Evolutionary conservation across 495 filamentous ascomycete genomes (phyloP), one percentile per base, ranked within the genome.

Genomic region (Talaromyces liani): DNA sequence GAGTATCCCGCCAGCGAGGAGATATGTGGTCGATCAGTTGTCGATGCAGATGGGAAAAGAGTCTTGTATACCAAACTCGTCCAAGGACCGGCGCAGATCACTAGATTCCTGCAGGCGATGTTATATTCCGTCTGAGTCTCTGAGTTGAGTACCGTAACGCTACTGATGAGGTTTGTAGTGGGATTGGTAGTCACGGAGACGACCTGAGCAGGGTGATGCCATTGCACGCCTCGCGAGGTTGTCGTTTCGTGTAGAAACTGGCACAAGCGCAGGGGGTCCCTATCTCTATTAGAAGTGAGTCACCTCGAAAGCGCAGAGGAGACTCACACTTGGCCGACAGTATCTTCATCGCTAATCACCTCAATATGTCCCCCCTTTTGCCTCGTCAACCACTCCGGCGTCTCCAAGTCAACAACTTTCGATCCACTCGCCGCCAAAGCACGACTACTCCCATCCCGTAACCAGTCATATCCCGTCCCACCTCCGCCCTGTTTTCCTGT

Each of bases 81-180:
- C 91, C 91, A 94, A 0, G 84, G 80, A 16, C 91, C 89, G 0
- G 88, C 84, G 2, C 88, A 73, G 64, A 94, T 77, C 16, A 92
- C 70, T 22, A 94, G 58, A 75, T 80, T 57, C 71, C 81, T 75
- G 80, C 88, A 63, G 71, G 81, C 69, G 22, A 79, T 54, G 6
- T 59, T 69, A 14, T 63, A 68, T 36, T 69, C 65, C 16, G 64
- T 54, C 34, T 71, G 61, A 5, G 70, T 72, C 22, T 63, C 54
- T 16, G 70, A 61, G 29, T 70, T 66, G 8, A 69, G 4, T 3
- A 91, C 66, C 20, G 82, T 82, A 10, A 81, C 78, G 58, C 80
- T 83, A 2, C 72, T 74, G n/a, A 82, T 79, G 5, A 77, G 71
- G 33, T 76, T 71, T 12, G 68, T 73, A 49, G 77, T 69, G 6